Evolutionary conservation across 805 yeast species (phyloP).

Genomic region (Pichia deserticola): DNA sequence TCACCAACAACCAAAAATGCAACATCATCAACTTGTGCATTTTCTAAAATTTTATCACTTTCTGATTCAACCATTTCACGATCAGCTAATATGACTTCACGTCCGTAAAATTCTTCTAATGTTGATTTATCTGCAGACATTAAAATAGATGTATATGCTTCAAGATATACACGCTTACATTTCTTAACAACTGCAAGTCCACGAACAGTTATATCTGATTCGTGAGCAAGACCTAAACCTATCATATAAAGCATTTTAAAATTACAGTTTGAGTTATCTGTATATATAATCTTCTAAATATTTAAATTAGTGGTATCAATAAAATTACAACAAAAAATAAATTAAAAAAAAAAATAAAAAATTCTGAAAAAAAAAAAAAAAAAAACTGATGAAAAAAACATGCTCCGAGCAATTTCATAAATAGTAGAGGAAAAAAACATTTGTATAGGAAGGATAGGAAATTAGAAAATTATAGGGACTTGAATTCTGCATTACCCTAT

Average conservation of each 20-base stretch:
- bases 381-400: not conserved
- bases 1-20: slow-evolving; percentile 97
- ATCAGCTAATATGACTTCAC: slow-evolving; percentile 81
- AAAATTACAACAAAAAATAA: no score
- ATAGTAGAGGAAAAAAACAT: no score
- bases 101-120: slow-evolving; percentile 78
- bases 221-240: slow-evolving; percentile 88
- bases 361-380: not conserved
- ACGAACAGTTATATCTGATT: slow-evolving; percentile 85
- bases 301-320: no score
- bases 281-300: no score
- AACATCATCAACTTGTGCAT: slow-evolving; percentile 73
- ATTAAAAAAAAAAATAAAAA: no score
- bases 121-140: slow-evolving; percentile 82
- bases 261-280: no score
- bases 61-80: slow-evolving; percentile 91
- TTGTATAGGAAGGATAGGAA: no score
- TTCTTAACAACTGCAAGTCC: slow-evolving; percentile 79
- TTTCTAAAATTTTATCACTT: slow-evolving; percentile 71
- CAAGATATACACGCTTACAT: slow-evolving; percentile 88
- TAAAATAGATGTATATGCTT: slow-evolving; percentile 89
- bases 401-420: not conserved
- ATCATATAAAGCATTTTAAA: slow-evolving; percentile 72
- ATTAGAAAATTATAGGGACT: not conserved
- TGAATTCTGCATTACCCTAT: not conserved